These are phyloP conservation scores for Hibiscus mutabilis DNA, from an alignment of 345 rosid genomes.

Conservation along the genomic window DNA sequence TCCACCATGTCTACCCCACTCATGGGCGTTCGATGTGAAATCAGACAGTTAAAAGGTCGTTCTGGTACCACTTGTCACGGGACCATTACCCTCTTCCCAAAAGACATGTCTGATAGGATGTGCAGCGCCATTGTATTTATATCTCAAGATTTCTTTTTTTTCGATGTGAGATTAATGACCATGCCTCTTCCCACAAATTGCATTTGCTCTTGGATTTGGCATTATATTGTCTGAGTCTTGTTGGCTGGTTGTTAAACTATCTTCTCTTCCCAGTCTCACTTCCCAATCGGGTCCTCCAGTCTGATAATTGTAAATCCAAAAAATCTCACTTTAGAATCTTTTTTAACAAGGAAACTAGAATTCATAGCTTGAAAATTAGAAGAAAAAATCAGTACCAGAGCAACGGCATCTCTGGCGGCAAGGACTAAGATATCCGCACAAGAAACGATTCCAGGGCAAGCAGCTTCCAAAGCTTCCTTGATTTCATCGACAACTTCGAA, in stretches of 20 bases:
- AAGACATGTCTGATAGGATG: no score
- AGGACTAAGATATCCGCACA: constrained; percentile 85
- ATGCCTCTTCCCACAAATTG: no score
- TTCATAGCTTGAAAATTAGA: background rate
- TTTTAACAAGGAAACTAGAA: background rate
- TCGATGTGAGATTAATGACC: no score
- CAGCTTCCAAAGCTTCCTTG: constrained; percentile 68
- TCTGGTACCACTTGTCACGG: no score
- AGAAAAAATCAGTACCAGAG: constrained; percentile 38
- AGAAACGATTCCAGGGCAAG: constrained; percentile 70
- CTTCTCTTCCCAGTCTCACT: constrained; percentile 74
- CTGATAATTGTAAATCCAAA: constrained; percentile 19
- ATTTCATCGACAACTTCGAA: constrained; percentile 66
- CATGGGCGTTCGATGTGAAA: no score
- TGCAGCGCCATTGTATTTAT: no score
- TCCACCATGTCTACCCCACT: no score
- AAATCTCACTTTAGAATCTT: background rate
- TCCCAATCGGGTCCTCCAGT: constrained; percentile 88
- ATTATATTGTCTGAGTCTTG: constrained; percentile 57
- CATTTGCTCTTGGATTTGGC: constrained; percentile 93
- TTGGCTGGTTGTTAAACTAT: constrained; percentile 77
- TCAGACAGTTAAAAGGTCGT: no score
- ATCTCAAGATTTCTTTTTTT: no score
- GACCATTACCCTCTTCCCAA: no score
- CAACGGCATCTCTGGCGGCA: constrained; percentile 88